Conservation (phyloP, 2,329 filamentous ascomycete species). For the Rhynchosporium secalis region DNA sequence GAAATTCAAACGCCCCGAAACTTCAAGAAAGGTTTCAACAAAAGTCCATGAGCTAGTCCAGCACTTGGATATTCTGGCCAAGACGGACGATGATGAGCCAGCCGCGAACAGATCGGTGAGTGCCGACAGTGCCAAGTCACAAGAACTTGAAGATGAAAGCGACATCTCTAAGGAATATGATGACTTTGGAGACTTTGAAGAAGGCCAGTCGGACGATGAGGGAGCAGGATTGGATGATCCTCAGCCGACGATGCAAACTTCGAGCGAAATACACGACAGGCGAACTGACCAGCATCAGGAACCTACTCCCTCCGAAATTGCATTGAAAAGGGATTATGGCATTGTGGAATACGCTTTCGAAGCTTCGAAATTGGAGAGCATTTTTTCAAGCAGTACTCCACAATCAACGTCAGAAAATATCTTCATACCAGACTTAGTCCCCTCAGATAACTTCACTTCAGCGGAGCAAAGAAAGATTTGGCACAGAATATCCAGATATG, state of each 20-base stretch:
- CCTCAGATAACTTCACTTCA: constrained; percentile 52
- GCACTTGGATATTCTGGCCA: constrained; percentile 34
- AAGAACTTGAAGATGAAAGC: too few species aligned
- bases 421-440: constrained; percentile 35
- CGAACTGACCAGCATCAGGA: not conserved
- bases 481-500: constrained; percentile 63
- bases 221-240: constrained; percentile 6
- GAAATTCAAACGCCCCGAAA: constrained; percentile 26
- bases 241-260: not conserved
- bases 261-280: not conserved
- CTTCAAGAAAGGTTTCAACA: constrained; percentile 25
- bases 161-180: constrained; percentile 25
- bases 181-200: constrained; percentile 44
- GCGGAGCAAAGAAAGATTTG: constrained; percentile 62
- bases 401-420: constrained; percentile 30
- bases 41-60: constrained; percentile 36
- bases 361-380: constrained; percentile 29
- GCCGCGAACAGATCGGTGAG: not conserved
- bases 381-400: constrained; percentile 34
- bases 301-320: not conserved
- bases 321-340: constrained; percentile 19
- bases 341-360: constrained; percentile 34
- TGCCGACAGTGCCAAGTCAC: constrained; percentile 8
- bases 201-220: constrained; percentile 34
- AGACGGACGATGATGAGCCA: constrained; percentile 18